These are phyloP conservation scores for Penicillium bialowiezense DNA, from an alignment of 495 filamentous ascomycete genomes.

Conservation along the genomic window DNA sequence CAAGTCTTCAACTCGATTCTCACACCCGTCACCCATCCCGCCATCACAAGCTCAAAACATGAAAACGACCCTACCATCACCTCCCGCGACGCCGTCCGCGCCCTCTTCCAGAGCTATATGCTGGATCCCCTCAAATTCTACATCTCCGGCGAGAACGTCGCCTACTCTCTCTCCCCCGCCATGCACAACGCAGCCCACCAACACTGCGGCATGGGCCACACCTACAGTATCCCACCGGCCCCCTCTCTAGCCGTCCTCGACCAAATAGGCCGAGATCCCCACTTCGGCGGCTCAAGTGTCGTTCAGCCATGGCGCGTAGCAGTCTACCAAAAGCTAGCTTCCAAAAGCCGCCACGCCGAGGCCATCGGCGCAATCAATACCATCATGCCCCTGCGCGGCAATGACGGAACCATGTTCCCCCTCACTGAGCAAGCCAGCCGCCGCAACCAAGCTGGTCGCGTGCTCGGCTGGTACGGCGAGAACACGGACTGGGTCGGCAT, in stretches of 20 bases:
- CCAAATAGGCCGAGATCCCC: conserved; percentile 56
- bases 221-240: conserved; percentile 63
- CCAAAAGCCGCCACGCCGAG: conserved; percentile 70
- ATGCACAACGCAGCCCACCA: conserved; percentile 79
- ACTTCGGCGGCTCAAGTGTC: conserved; percentile 73
- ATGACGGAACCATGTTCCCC: conserved; percentile 62
- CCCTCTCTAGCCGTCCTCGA: conserved; percentile 63
- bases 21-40: conserved; percentile 65
- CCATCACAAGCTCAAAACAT: conserved; percentile 43
- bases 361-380: conserved; percentile 84
- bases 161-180: conserved; percentile 71
- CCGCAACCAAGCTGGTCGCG: conserved; percentile 61
- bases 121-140: conserved; percentile 71
- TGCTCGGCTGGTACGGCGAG: conserved; percentile 72
- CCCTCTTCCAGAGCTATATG: conserved; percentile 53
- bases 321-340: conserved; percentile 63
- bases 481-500: conserved; percentile 87
- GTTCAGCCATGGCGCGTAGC: conserved; percentile 75
- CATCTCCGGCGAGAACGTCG: conserved; percentile 68
- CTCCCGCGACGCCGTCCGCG: conserved; percentile 54
- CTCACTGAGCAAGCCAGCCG: conserved; percentile 60
- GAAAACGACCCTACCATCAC: conserved; percentile 47
- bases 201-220: conserved; percentile 69
- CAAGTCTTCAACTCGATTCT: conserved; percentile 67
- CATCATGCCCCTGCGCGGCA: conserved; percentile 67